A percentile compares a stretch with the other conserved stretches of the same genome.
phyloP scores from a whole-genome alignment of 2,329 filamentous ascomycete genomes.

The Hypoxylon sp. region DNA sequence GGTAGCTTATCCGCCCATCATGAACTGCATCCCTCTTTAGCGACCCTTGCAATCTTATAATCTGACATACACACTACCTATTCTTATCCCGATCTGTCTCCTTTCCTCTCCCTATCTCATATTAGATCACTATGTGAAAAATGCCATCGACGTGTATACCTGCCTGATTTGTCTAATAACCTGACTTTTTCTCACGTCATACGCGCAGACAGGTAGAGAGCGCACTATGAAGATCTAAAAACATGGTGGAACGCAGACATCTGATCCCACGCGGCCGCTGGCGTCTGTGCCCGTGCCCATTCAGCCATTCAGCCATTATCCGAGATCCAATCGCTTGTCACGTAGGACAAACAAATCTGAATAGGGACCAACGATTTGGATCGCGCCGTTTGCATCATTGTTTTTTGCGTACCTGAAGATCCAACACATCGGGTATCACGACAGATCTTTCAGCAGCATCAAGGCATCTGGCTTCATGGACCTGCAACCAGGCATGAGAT shows the following conservation, averaged over 20 bases:
- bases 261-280: conserved; percentile 31
- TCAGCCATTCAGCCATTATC: conserved; percentile 29
- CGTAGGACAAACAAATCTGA: conserved; percentile 48
- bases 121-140: conserved; percentile 16
- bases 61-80: neutral
- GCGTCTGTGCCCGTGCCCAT: conserved; percentile 40
- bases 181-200: conserved; percentile 24
- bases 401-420: conserved; percentile 42
- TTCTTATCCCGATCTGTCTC: conserved; percentile 17
- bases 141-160: conserved; percentile 30
- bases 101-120: neutral
- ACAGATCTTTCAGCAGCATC: conserved; percentile 49
- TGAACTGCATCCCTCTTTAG: neutral
- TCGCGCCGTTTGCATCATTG: conserved; percentile 51
- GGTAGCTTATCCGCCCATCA: neutral
- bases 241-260: conserved; percentile 23
- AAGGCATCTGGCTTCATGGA: conserved; percentile 44
- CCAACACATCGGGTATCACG: conserved; percentile 51
- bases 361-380: conserved; percentile 46
- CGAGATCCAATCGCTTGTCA: conserved; percentile 45
- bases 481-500: conserved; percentile 40
- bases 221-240: conserved; percentile 21
- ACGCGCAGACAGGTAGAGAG: neutral
- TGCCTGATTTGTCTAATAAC: conserved; percentile 30
- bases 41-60: neutral